Evolutionary conservation across 495 filamentous ascomycete species (phyloP).

Genomic region (Penicillium samsonianum): DNA sequence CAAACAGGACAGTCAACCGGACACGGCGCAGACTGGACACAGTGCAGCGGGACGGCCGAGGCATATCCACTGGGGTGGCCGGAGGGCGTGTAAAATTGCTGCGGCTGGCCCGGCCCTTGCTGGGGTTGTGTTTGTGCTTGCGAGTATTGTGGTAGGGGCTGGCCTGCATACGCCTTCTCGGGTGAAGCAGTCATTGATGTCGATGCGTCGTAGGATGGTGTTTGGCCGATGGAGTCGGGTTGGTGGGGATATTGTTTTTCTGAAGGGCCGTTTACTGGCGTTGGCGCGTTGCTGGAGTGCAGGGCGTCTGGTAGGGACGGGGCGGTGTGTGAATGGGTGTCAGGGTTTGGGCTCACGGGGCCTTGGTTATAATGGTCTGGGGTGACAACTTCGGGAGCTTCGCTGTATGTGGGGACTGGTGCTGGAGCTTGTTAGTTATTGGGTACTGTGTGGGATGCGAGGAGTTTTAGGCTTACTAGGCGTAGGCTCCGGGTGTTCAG

Average conservation of each 20-base stretch:
- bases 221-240: slow-evolving; percentile 8
- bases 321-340: not conserved
- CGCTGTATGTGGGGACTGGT: slow-evolving; percentile 6
- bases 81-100: slow-evolving; percentile 22
- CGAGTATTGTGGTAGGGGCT: slow-evolving; percentile 10
- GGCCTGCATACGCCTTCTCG: slow-evolving; percentile 25
- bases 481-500: not conserved
- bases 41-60: slow-evolving; percentile 34
- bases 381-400: slow-evolving; percentile 7
- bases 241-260: slow-evolving; percentile 9
- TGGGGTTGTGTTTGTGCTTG: not conserved
- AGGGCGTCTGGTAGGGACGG: not conserved
- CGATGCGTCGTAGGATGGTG: not conserved
- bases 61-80: slow-evolving; percentile 33
- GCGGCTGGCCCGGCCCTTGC: slow-evolving; percentile 9
- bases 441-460: not conserved
- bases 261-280: not conserved
- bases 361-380: not conserved
- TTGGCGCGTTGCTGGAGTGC: not conserved
- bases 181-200: not conserved
- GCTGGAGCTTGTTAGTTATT: slow-evolving; percentile 4
- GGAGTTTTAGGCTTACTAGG: not conserved
- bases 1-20: slow-evolving; percentile 55
- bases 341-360: not conserved
- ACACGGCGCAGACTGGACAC: slow-evolving; percentile 34